Conservation (phyloP, 495 filamentous ascomycete genomes). For the Neurospora sp. region DNA sequence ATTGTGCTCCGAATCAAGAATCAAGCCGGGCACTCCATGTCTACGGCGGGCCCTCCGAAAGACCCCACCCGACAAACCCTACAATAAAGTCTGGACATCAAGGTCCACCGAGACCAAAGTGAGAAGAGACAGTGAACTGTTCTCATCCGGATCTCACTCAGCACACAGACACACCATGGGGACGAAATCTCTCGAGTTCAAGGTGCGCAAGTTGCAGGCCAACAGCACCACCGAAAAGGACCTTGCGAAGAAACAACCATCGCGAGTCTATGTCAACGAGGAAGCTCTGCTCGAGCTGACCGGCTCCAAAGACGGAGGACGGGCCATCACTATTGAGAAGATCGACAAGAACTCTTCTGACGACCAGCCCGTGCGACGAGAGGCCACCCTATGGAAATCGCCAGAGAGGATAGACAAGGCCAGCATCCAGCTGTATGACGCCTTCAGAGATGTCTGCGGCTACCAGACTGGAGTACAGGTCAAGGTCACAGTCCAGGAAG, state of each 20-base stretch:
- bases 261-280: slow-evolving; percentile 54
- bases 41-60: neutral
- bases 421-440: slow-evolving; percentile 54
- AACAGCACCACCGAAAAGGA: slow-evolving; percentile 30
- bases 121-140: neutral
- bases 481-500: slow-evolving; percentile 32
- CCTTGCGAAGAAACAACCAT: slow-evolving; percentile 32
- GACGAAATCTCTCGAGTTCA: slow-evolving; percentile 32
- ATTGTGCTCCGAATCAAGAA: neutral
- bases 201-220: slow-evolving; percentile 35
- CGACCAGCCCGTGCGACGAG: slow-evolving; percentile 22
- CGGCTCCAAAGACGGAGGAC: slow-evolving; percentile 43
- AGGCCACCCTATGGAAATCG: slow-evolving; percentile 57
- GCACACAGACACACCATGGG: neutral
- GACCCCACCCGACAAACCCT: neutral
- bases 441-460: slow-evolving; percentile 52
- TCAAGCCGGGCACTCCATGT: neutral
- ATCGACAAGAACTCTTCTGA: slow-evolving; percentile 18
- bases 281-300: slow-evolving; percentile 50
- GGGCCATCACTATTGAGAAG: slow-evolving; percentile 43
- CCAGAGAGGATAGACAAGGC: slow-evolving; percentile 52
- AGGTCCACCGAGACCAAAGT: neutral
- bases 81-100: neutral
- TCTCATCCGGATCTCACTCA: neutral
- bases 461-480: slow-evolving; percentile 55